Evolutionary conservation across 495 filamentous ascomycete species (phyloP), one percentile per base, ranked within the genome.

Genomic region (Staphylotrichum longicolle): DNA sequence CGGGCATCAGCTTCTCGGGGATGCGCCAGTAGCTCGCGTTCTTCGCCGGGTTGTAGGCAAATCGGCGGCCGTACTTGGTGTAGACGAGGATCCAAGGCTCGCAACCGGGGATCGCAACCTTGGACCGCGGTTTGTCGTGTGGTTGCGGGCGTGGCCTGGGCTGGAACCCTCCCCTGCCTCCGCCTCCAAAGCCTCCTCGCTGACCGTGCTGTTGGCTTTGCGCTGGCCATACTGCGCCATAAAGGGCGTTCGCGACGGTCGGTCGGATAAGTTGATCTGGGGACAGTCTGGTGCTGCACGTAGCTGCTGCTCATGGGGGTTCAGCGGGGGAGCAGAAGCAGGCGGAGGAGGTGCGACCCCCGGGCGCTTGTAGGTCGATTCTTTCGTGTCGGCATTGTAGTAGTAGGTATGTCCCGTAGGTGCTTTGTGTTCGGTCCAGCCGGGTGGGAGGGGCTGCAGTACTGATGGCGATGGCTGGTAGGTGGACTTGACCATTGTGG

Each of bases 1-100:
- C 91, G 66, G 86, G 85, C 80, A 91, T 84, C 8, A 98, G 82
- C 66, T 95, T 86, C 52, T 87, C 81, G 3, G 94, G 93, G 60
- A 96, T 88, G 65, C 87, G 89, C 94, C 94, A 98, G 74, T 92
- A 90, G 71, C 93, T 97, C 64, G 91, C 85, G 34, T 91, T 88
- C 50, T 88, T 92, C 51, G 84, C 82, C 1, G 83, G 76, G 66
- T 98, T 96, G 74, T 95, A 87, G 3, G 91, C 91, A 72, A 98
- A 98, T 54, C 91, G 80, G 54, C 95, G 82, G 20, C 90, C 89
- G 65, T 91, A 80, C 67, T 90, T 96, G 5, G 94, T 98, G 67
- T 89, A 90, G 34, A 98, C 91, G 4, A 98, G 79, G 7, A 96
- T 72, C 94, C 94, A 98, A n/a, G 91, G 90, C 50, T 86, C 85